Conservation (phyloP, 1,284 basidiomycete genomes). For the Ceratobasidium papillatum region DNA sequence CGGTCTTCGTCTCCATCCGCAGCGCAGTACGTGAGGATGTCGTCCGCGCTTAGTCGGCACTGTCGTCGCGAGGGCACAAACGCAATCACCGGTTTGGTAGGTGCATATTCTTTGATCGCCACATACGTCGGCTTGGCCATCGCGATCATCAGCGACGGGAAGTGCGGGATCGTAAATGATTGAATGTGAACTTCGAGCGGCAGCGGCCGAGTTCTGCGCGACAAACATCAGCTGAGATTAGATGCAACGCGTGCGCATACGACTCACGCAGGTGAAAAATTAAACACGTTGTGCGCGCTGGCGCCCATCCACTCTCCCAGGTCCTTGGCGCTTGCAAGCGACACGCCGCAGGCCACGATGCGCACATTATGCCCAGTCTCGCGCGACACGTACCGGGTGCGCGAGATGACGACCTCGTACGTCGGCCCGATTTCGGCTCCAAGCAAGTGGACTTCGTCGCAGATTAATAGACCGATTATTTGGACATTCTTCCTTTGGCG, state of each 20-base stretch:
- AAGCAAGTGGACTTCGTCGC: slow-evolving; percentile 94
- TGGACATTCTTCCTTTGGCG: slow-evolving; percentile 97
- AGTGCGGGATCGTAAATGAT: slow-evolving; percentile 94
- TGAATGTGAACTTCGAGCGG: slow-evolving; percentile 98
- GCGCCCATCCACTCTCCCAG: slow-evolving; percentile 99
- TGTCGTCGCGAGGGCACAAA: slow-evolving; percentile 96
- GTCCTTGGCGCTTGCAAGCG: slow-evolving; percentile 95
- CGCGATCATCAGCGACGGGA: slow-evolving; percentile 97
- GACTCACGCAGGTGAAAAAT: slow-evolving; percentile 88
- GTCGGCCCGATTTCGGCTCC: slow-evolving; percentile 90
- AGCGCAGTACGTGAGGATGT: slow-evolving; percentile 87
- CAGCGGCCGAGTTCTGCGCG: slow-evolving; percentile 81
- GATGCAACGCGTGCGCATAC: background rate
- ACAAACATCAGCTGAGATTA: background rate
- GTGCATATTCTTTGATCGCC: slow-evolving; percentile 89
- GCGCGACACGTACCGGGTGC: slow-evolving; percentile 95
- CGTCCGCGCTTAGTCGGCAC: slow-evolving; percentile 91
- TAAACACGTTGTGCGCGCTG: slow-evolving; percentile 92
- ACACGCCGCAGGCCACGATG: slow-evolving; percentile 93
- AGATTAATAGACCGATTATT: slow-evolving; percentile 90
- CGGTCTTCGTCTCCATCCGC: slow-evolving; percentile 87
- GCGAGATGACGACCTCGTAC: slow-evolving; percentile 94
- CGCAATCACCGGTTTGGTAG: slow-evolving; percentile 85
- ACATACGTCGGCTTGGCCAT: slow-evolving; percentile 99
- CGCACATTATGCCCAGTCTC: slow-evolving; percentile 92